Evolutionary conservation across 1,139 yeast genomes (phyloP).

Genomic region (Ogataea hybrid): DNA sequence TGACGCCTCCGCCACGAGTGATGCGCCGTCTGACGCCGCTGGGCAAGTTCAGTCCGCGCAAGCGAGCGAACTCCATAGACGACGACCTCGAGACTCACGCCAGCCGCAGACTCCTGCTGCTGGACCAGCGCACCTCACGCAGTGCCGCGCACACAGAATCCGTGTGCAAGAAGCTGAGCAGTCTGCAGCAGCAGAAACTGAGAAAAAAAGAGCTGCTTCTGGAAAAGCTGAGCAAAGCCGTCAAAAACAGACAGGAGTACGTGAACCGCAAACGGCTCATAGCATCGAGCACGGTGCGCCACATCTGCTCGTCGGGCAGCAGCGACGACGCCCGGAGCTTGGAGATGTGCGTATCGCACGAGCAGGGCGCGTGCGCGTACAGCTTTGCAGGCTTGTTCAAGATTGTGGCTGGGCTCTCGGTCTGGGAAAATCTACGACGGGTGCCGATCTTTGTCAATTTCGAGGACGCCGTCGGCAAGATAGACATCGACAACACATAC

Average conservation of each 20-base stretch:
- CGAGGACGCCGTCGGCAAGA: constrained; percentile 7
- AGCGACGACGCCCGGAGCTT: not conserved
- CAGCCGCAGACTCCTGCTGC: constrained; percentile 17
- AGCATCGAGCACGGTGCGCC: constrained; percentile 19
- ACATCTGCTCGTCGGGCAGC: constrained; percentile 7
- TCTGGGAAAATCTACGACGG: constrained; percentile 11
- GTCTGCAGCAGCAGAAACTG: constrained; percentile 4
- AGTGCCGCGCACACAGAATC: constrained; percentile 14
- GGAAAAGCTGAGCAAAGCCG: constrained; percentile 20
- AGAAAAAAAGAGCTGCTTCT: constrained; percentile 9
- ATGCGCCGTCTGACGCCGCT: constrained; percentile 25
- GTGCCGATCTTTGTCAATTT: constrained; percentile 11
- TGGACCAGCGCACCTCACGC: constrained; percentile 14
- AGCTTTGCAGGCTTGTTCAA: constrained; percentile 8
- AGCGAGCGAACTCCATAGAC: constrained; percentile 14
- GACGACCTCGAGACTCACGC: constrained; percentile 21
- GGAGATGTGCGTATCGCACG: not conserved
- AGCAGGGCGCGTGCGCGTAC: not conserved
- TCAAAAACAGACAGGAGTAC: constrained; percentile 14
- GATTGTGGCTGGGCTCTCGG: not conserved
- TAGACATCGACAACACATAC: constrained; percentile 13
- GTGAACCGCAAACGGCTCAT: constrained; percentile 17
- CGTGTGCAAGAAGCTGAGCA: constrained; percentile 10
- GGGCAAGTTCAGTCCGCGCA: constrained; percentile 21
- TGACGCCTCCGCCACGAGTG: constrained; percentile 26